Conservation (phyloP, 2,329 filamentous ascomycete species). For the Aspergillus sp. region DNA sequence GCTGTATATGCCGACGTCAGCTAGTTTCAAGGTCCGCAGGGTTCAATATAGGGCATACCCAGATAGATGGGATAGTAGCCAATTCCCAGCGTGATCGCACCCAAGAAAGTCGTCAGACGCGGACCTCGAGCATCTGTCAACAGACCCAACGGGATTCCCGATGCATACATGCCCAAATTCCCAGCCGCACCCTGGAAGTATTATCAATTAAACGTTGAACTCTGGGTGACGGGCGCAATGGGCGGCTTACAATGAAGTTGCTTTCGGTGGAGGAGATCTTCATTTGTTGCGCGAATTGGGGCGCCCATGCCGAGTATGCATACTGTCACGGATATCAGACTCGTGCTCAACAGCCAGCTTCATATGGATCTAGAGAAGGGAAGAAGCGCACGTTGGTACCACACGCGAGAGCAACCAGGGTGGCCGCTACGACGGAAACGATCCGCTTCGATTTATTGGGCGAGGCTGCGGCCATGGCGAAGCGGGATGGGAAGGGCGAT, state of each 20-base stretch:
- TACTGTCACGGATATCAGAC: slow-evolving; percentile 61
- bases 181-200: slow-evolving; percentile 52
- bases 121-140: slow-evolving; percentile 83
- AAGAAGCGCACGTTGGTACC: slow-evolving; percentile 73
- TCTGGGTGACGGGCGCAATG: slow-evolving; percentile 3
- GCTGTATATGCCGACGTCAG: slow-evolving; percentile 48
- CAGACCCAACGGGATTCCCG: slow-evolving; percentile 85
- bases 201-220: background rate
- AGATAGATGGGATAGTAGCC: slow-evolving; percentile 85
- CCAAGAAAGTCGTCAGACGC: slow-evolving; percentile 73
- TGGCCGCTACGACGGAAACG: slow-evolving; percentile 81
- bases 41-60: slow-evolving; percentile 37
- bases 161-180: slow-evolving; percentile 84
- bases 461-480: slow-evolving; percentile 29
- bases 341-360: background rate
- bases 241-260: slow-evolving; percentile 74
- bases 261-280: slow-evolving; percentile 87
- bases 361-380: slow-evolving; percentile 10
- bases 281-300: slow-evolving; percentile 86
- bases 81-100: slow-evolving; percentile 68
- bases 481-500: slow-evolving; percentile 2
- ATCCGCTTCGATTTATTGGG: slow-evolving; percentile 60
- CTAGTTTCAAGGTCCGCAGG: slow-evolving; percentile 8
- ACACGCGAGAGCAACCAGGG: slow-evolving; percentile 80
- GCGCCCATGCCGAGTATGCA: slow-evolving; percentile 97